Evolutionary conservation across 140 eudicot genomes (phyloP), one percentile per base, ranked within the genome.

Genomic region (Erigeron philadelphicus): DNA sequence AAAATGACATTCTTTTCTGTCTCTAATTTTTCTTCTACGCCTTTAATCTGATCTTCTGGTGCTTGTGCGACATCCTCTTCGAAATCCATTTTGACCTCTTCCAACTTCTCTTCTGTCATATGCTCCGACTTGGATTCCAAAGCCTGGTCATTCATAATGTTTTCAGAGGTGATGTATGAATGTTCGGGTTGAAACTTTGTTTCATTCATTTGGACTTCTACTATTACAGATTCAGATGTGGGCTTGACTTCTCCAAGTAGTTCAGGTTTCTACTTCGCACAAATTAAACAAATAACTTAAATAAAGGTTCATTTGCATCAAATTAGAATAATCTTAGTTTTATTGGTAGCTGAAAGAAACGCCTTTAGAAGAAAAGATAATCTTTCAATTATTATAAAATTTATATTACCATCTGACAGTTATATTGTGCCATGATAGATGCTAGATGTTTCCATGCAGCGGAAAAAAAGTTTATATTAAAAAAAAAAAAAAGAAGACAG

Each of bases 1-100:
- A 78, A 59, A 54, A 72, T 72, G 71, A 48, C 68, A 66, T 60
- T 52, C 61, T 72, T 78, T 4, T 42, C 23, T 66, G 66, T 78
- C 66, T 72, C 82, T 50, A 16, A 0, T 31, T 1, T 0, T 31
- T 31, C 38, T 31, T 63, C 72, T 31, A n/a, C 2, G 42, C 16
- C 18, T 67, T 70, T 45, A 61, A 44, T 77, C 68, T 70, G 68
- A 56, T 38, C 66, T 59, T 60, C 66, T 48, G 71, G 60, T 68
- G 58, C 67, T 43, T 21, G 65, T 72, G 66, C 35, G 61, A 25
- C 61, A 41, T 72, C 70, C 62, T 72, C 64, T 46, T 54, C 67
- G 8, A 13, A 18, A 48, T 77, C 71, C 11, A 38, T 38, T 40
- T 41, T 61, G 17, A 2, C 67, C 25, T 66, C 66, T 54, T 35